Evolutionary conservation across 2,329 filamentous ascomycete species (phyloP), one percentile per base, ranked within the genome.

Genomic region (Cercospora citrullina): DNA sequence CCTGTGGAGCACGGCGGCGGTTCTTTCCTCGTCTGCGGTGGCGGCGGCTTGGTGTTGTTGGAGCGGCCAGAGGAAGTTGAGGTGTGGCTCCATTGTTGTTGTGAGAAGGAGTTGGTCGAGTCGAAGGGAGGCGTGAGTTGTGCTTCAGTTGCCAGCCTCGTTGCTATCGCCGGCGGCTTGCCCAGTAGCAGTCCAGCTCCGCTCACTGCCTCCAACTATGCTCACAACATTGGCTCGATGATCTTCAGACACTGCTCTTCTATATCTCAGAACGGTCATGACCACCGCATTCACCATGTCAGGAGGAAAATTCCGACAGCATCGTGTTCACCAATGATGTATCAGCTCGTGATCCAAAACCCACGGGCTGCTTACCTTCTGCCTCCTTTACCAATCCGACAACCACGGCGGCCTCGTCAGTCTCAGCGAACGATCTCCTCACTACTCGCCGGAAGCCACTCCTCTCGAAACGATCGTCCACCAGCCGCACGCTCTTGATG

Each of bases 51-150:
- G 60, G 45, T 23, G 60, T 48, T 28, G 36, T 26, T 26, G 39
- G 4, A n/a, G 12, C 39, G 39, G 14, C 31, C 36, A 28, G 18
- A 28, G 39, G 45, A 28, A 48, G 39, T 36, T 26, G 14, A 42
- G 60, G 12, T 48, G 60, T 62, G 45, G 30, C 18, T 62, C 39
- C 60, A 62, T 62, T 42, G 21, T 62, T 42, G 21, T 28, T 30
- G 39, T 26, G 21, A 12, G n/a, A 26, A 31, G 23, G 58, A 42
- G 23, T 39, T 10, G n/a, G 4, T 16, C 23, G 33, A 51, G 45
- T 51, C 45, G 12, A 48, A 23, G 45, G 45, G 21, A 51, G 45
- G 45, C 21, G 45, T 26, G 45, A 51, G 45, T 51, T 23, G 18
- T 51, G 42, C 21, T 51, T 51, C 45, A 51, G 18, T 26, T 23